A percentile compares a stretch with the other conserved stretches of the same genome.
Conservation (phyloP, 2,329 filamentous ascomycete species). For the Trichoderma hamatum region DNA sequence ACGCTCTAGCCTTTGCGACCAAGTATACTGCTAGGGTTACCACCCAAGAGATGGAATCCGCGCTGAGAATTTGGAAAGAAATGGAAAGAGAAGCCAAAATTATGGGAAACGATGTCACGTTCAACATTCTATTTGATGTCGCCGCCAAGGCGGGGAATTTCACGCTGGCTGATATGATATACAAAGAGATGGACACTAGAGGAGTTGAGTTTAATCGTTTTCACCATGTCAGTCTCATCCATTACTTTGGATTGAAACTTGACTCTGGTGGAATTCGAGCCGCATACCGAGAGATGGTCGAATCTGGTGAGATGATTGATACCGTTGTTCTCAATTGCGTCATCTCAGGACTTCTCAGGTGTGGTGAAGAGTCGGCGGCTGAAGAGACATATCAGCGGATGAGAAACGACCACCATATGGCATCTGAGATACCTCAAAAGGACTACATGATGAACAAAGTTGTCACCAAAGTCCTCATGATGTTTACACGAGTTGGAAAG, state of each 20-base stretch:
- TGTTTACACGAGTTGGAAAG: constrained; percentile 59
- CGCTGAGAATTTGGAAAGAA: constrained; percentile 79
- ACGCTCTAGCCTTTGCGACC: constrained; percentile 77
- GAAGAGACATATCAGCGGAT: constrained; percentile 83
- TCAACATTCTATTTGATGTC: constrained; percentile 90
- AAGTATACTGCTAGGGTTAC: constrained; percentile 64
- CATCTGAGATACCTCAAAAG: constrained; percentile 46
- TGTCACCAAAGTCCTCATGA: constrained; percentile 59
- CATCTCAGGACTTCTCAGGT: constrained; percentile 74
- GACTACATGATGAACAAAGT: constrained; percentile 53
- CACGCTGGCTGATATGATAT: constrained; percentile 78
- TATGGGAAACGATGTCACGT: constrained; percentile 74
- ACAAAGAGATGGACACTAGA: constrained; percentile 76
- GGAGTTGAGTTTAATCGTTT: constrained; percentile 72
- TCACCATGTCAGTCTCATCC: constrained; percentile 80
- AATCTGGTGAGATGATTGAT: constrained; percentile 84
- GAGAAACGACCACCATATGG: constrained; percentile 62
- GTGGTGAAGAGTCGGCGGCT: constrained; percentile 75
- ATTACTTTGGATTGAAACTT: constrained; percentile 75
- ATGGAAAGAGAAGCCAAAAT: constrained; percentile 78
- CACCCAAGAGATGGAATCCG: constrained; percentile 62
- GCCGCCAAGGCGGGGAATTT: constrained; percentile 86
- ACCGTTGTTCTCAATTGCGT: constrained; percentile 85
- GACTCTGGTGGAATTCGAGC: constrained; percentile 74
- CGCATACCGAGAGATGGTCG: constrained; percentile 82